phyloP scores from a whole-genome alignment of 108 stramenopile genomes.

The Conticribra guillardii region DNA sequence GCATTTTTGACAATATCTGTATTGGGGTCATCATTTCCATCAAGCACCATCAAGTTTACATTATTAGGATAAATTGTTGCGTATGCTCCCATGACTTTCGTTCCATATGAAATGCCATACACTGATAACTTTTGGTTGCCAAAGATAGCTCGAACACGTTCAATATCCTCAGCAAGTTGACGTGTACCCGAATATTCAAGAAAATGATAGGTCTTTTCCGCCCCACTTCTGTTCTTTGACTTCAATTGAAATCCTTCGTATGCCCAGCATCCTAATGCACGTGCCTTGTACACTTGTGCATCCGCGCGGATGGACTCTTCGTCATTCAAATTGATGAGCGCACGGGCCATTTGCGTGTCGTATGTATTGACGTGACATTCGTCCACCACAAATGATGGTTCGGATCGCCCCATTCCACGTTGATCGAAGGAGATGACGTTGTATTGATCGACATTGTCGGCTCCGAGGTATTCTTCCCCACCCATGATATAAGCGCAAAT shows the following conservation, averaged over 20 bases:
- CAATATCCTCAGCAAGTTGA: constrained; percentile 20
- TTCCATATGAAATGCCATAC: constrained; percentile 14
- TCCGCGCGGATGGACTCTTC: constrained; percentile 8
- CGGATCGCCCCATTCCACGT: constrained; percentile 1
- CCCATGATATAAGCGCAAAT: not conserved
- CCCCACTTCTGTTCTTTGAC: not conserved
- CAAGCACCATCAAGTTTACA: constrained; percentile 11
- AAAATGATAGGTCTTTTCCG: constrained; percentile 4
- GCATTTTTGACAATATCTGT: constrained; percentile 1
- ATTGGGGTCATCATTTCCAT: constrained; percentile 1
- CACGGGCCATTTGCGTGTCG: not conserved
- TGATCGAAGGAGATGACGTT: constrained; percentile 18
- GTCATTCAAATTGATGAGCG: constrained; percentile 7
- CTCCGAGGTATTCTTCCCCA: constrained; percentile 1
- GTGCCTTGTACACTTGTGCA: constrained; percentile 12
- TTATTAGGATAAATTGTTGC: constrained; percentile 4
- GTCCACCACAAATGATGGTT: constrained; percentile 4
- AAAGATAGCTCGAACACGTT: constrained; percentile 5
- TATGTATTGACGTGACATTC: constrained; percentile 8
- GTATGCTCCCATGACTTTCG: constrained; percentile 16
- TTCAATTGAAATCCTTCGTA: constrained; percentile 10
- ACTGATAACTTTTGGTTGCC: constrained; percentile 11
- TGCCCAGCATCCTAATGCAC: constrained; percentile 2
- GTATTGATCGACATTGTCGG: not conserved
- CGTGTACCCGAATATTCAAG: constrained; percentile 17